These are phyloP conservation scores for Neonectria magnoliae DNA, from an alignment of 2,329 filamentous ascomycete genomes.

Conservation along the genomic window DNA sequence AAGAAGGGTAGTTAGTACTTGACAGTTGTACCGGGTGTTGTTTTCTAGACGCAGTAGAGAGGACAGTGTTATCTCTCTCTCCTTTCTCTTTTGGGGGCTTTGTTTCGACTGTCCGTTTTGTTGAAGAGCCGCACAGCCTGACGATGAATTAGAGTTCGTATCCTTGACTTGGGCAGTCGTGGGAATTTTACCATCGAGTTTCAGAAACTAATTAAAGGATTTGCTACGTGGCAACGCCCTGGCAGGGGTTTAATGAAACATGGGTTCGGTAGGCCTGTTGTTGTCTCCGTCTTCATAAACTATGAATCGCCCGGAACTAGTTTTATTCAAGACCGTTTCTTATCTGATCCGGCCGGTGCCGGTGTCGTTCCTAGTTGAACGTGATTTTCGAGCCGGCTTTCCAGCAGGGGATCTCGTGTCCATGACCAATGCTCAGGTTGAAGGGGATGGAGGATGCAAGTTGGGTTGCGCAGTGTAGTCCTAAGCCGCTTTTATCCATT, in stretches of 20 bases:
- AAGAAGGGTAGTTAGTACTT: background rate
- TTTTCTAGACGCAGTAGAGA: too few species aligned
- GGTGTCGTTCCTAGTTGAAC: too few species aligned
- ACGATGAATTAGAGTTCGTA: background rate
- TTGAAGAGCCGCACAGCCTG: background rate
- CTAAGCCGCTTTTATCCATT: too few species aligned
- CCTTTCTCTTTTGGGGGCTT: background rate
- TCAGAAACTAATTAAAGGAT: background rate
- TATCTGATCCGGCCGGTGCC: too few species aligned
- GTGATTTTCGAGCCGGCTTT: too few species aligned
- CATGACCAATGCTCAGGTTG: too few species aligned
- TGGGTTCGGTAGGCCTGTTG: background rate
- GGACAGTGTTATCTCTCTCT: too few species aligned
- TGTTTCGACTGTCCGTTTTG: background rate
- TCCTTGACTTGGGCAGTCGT: background rate
- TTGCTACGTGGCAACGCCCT: background rate
- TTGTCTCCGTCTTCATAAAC: background rate
- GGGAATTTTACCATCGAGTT: background rate
- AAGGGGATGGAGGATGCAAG: too few species aligned
- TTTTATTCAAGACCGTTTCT: too few species aligned
- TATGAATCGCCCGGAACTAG: too few species aligned
- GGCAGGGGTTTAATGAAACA: background rate
- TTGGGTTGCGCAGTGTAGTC: too few species aligned
- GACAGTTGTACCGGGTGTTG: background rate
- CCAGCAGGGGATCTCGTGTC: too few species aligned